Base-by-base conservation (phyloP, 1,139 yeast species). In the Suhomyces chickasaworum region DNA sequence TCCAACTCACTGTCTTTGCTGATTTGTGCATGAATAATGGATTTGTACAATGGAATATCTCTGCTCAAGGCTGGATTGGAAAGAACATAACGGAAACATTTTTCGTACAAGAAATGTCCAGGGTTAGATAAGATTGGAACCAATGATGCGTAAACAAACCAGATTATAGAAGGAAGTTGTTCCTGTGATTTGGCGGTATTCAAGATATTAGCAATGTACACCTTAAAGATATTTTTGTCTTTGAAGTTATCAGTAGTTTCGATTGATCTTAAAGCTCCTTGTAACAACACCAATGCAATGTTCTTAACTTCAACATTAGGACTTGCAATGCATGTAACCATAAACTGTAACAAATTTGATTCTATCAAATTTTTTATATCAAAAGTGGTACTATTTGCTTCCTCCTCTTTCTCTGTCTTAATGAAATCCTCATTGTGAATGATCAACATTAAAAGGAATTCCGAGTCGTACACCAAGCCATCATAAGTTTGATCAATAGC, bases 21-120 rank as follows among this genome's bases (percentile, higher is more conserved):
- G 4, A 69, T 67, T 27, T 65, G 55, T 27, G 71, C 64, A 33
- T 60, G 53, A 7, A 63, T 67, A 22, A 86, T 74, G 3, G 76
- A 64, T 35, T 72, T 73, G 59, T 73, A 81, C 46, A 90, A 61
- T 2, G 97, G 97, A 27, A 90, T 63, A 33, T 87, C 93, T 48
- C 69, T 71, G 49, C 76, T 75, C 37, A 88, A 64, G 7, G 69
- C 68, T 8, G 89, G 85, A 29, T 80, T 80, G 3, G 80, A 69
- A 39, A 86, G 67, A 8, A 86, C 71, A 70, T 80, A 86, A 53
- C 83, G 75, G 57, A 75, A 80, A 0, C 81, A 79, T 51, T 81
- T 80, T 52, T 89, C 96, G 61, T 86, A 88, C 38, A 91, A 63
- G 59, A 69, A 78, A 62, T 80, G 95, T n/a, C 79, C 84, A 1